Evolutionary conservation across 2,329 filamentous ascomycete genomes (phyloP), one percentile per base, ranked within the genome.

Genomic region (Ophiostoma sp.): DNA sequence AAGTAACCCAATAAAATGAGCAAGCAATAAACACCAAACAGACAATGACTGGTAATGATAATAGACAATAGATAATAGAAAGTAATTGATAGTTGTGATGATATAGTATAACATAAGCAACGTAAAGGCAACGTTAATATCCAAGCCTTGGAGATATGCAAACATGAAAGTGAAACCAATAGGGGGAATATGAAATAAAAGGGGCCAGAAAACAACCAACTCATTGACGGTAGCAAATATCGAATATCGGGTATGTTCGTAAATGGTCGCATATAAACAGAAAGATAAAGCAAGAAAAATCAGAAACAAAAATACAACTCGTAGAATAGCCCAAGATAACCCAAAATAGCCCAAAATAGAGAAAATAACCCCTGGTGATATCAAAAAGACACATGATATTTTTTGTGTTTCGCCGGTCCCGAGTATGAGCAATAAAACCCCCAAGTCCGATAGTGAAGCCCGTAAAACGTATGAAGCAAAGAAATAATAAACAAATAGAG

Each of bases 381-480:
- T 65, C 62, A 65, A 65, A 35, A 39, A 65, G 20, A 65, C 62
- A 65, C 35, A 39, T 15, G 57, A 62, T 39, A 65, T 39, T 39
- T 65, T 65, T 39, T 65, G 33, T 39, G 23, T 41, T 44, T 66
- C 65, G 27, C 68, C 69, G 20, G 35, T 65, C 10, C 62, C 62
- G n/a, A 65, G 60, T n/a, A 65, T n/a, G 17, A 36, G 33, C 60
- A 65, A 33, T 44, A 15, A 36, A 68, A 68, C 68, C 67, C 39
- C 67, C 70, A 62, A 62, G 27, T 62, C 57, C 57, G 57, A 60
- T 62, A 62, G 57, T 57, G 10, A 62, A 35, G 57, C 57, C 57
- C 57, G 57, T 15, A 62, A 54, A 54, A 57, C 6, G n/a, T 23
- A 52, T 57, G 23, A 57, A 20, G 57, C 54, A 64, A 35, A 64